Percentiles rank a stretch among this genome's conserved stretches.
Evolutionary conservation across 2,329 filamentous ascomycete genomes (phyloP).

Genomic region (Fusarium pseudograminearum): DNA sequence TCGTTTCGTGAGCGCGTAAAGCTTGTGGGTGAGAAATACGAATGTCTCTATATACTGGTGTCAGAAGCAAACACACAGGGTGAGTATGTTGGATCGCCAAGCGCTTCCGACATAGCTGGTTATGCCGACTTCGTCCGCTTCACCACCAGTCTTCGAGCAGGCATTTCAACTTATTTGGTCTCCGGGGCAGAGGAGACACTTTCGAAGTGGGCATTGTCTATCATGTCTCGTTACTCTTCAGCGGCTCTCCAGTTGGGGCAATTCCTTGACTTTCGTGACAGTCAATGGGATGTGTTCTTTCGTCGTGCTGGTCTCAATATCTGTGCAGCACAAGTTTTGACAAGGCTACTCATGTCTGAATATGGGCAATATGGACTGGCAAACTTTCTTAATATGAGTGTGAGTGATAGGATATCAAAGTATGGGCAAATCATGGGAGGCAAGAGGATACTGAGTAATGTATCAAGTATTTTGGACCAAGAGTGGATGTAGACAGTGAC

Average conservation of each 20-base stretch:
- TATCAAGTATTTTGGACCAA: slow-evolving; percentile 27
- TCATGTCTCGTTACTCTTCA: slow-evolving; percentile 61
- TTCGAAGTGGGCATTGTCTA: slow-evolving; percentile 65
- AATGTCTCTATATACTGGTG: slow-evolving; percentile 75
- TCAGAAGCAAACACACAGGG: slow-evolving; percentile 62
- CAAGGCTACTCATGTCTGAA: slow-evolving; percentile 44
- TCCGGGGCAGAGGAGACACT: slow-evolving; percentile 64
- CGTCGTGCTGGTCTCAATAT: slow-evolving; percentile 54
- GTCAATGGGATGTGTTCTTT: slow-evolving; percentile 56
- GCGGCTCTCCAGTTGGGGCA: slow-evolving; percentile 48
- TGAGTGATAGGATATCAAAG: slow-evolving; percentile 40
- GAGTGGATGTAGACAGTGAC: slow-evolving; percentile 21
- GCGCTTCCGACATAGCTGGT: slow-evolving; percentile 56
- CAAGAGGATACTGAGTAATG: slow-evolving; percentile 36
- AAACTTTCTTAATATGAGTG: slow-evolving; percentile 50
- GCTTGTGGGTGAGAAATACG: slow-evolving; percentile 69
- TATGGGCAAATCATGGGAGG: slow-evolving; percentile 49
- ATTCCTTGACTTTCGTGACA: slow-evolving; percentile 56
- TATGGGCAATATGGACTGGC: slow-evolving; percentile 48
- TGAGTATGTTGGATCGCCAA: slow-evolving; percentile 56
- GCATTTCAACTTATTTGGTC: slow-evolving; percentile 60
- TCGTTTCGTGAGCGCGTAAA: slow-evolving; percentile 68
- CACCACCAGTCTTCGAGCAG: slow-evolving; percentile 54
- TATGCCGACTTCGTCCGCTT: slow-evolving; percentile 66
- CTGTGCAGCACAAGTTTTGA: slow-evolving; percentile 52